Conservation (phyloP, 2,329 filamentous ascomycete genomes). For the Fusarium sublunatum region DNA sequence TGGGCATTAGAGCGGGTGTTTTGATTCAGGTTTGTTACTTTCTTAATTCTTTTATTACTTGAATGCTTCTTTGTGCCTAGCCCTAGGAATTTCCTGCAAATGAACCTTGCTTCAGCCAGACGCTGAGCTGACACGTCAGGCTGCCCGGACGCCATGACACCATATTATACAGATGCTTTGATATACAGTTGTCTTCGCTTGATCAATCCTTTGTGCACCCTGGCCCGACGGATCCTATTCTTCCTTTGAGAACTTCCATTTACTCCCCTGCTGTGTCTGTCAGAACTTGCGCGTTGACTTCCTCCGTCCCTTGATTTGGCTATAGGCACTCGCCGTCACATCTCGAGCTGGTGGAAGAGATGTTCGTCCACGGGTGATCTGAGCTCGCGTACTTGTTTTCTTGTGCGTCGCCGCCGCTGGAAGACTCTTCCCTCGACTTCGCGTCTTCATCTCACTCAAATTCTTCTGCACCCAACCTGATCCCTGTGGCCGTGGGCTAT, state of each 20-base stretch:
- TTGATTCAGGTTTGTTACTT: conserved; percentile 13
- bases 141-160: conserved; percentile 27
- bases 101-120: conserved; percentile 25
- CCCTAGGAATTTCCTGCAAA: neutral
- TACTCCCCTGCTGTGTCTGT: conserved; percentile 14
- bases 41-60: conserved; percentile 1
- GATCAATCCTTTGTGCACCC: neutral
- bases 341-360: conserved; percentile 35
- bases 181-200: conserved; percentile 17
- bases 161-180: conserved; percentile 25
- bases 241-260: conserved; percentile 18
- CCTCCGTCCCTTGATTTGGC: conserved; percentile 41
- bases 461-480: conserved; percentile 41
- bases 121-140: conserved; percentile 8
- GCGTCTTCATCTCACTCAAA: conserved; percentile 26
- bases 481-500: conserved; percentile 30
- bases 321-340: conserved; percentile 37
- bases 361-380: conserved; percentile 21
- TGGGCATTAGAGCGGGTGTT: conserved; percentile 6
- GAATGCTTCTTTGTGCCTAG: conserved; percentile 3
- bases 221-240: neutral
- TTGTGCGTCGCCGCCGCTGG: conserved; percentile 27
- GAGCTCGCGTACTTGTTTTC: conserved; percentile 1
- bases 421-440: conserved; percentile 37
- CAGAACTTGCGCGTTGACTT: conserved; percentile 39